Evolutionary conservation across 176 grass and related monocot species (phyloP), one percentile per base, ranked within the genome.

Genomic region (Eleusine coracana): DNA sequence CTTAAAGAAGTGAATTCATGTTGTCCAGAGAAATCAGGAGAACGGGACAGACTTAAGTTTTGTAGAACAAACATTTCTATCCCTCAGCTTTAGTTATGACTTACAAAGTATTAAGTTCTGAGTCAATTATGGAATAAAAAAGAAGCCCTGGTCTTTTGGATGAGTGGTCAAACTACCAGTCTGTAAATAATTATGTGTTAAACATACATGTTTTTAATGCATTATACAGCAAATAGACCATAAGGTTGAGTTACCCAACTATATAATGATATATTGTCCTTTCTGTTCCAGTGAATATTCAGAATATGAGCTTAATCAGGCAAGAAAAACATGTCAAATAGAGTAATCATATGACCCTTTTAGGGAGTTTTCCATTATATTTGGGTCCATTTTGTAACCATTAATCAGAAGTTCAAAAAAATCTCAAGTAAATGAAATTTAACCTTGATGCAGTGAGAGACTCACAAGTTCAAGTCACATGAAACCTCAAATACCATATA

Each of bases 381-480:
- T 64, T 70, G 14, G 7, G 58, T 21, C 27, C 46, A 39, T 45
- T 56, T 28, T 13, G 0, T 36, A 84, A 50, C 15, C 61, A 38
- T 73, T 55, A 13, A 23, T 34, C 31, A 59, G 27, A 83, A 75
- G 62, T 70, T 40, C 41, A 42, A 0, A 60, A 37, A 38, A 17
- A 62, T 51, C 63, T 75, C 59, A 80, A 86, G 27, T 10, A 50
- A 83, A 65, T n/a, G 63, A 84, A 77, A 68, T 37, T 23, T 7
- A 42, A 82, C 71, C 27, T 61, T 41, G 40, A 46, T 27, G 67
- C 59, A 39, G 12, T 0, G 62, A 27, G 67, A 31, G 44, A 20
- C 52, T 7, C 21, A 68, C 37, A 75, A 59, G 31, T 78, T 79
- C 78, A 77, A 73, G 28, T 78, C 66, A 74, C 79, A 79, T 77